Conservation (phyloP, 164 flowering plant genomes). For the Tetrastigma voinierianum region DNA sequence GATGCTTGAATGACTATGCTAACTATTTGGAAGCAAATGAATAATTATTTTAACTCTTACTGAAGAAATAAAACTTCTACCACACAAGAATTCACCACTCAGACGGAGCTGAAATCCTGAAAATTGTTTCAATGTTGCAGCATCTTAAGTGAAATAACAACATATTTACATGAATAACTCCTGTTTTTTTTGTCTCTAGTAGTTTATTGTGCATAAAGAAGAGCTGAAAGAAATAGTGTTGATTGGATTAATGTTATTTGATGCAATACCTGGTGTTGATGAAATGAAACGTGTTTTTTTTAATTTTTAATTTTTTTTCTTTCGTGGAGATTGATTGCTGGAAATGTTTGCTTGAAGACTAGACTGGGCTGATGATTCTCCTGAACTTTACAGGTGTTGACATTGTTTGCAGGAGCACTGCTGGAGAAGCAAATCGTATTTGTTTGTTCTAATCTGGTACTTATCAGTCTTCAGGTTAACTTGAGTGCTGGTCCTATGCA, state of each 20-base stretch:
- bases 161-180: too few species aligned
- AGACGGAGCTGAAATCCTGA: too few species aligned
- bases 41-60: too few species aligned
- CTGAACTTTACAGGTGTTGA: slow-evolving; percentile 58
- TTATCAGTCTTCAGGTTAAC: slow-evolving; percentile 1
- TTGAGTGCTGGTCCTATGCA: not conserved
- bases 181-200: not conserved
- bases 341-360: not conserved
- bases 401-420: slow-evolving; percentile 85
- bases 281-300: too few species aligned
- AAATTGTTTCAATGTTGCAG: too few species aligned
- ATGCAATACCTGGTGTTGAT: not conserved
- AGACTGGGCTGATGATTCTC: slow-evolving; percentile 9
- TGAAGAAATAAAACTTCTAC: too few species aligned
- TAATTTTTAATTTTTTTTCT: too few species aligned
- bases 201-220: not conserved
- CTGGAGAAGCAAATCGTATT: slow-evolving; percentile 91
- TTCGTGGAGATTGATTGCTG: too few species aligned
- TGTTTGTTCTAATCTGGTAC: slow-evolving; percentile 91
- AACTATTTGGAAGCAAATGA: too few species aligned
- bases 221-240: not conserved
- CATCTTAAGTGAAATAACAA: too few species aligned
- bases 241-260: not conserved
- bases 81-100: too few species aligned
- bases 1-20: too few species aligned